Evolutionary conservation across 1,139 yeast genomes (phyloP).

Genomic region (Schizosaccharomyces versatilis): DNA sequence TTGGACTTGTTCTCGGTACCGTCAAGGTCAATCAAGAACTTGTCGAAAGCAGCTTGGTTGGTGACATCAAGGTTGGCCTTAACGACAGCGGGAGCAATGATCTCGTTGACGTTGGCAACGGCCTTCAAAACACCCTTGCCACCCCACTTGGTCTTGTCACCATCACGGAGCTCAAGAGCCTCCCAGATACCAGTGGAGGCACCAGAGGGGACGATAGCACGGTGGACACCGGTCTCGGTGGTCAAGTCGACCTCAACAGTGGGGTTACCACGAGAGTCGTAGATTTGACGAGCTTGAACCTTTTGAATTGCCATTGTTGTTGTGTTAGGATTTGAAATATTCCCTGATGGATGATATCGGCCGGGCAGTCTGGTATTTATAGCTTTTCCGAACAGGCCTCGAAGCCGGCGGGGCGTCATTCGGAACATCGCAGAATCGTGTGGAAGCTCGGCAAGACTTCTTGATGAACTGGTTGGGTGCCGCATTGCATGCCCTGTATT

Average conservation of each 20-base stretch:
- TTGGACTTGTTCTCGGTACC: slow-evolving; percentile 87
- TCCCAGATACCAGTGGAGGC: slow-evolving; percentile 33
- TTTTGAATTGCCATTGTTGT: slow-evolving; percentile 28
- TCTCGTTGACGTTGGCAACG: slow-evolving; percentile 68
- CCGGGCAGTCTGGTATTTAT: too few relatives aligned
- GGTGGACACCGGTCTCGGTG: slow-evolving; percentile 70
- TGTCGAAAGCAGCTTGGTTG: slow-evolving; percentile 62
- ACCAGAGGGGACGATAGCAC: slow-evolving; percentile 89
- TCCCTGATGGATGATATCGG: too few relatives aligned
- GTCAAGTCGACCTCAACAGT: slow-evolving; percentile 84
- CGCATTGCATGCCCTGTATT: too few relatives aligned
- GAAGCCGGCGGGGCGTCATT: too few relatives aligned
- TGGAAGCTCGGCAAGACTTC: too few relatives aligned
- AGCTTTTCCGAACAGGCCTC: too few relatives aligned
- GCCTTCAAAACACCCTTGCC: slow-evolving; percentile 88
- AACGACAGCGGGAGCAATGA: slow-evolving; percentile 73
- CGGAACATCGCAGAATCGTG: too few relatives aligned
- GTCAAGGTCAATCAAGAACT: slow-evolving; percentile 53
- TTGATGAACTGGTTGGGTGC: too few relatives aligned
- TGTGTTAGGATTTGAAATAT: background rate
- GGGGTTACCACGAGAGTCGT: slow-evolving; percentile 86
- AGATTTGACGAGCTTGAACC: slow-evolving; percentile 74
- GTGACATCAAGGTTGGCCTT: slow-evolving; percentile 51
- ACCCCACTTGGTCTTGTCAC: slow-evolving; percentile 78
- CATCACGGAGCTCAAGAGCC: slow-evolving; percentile 89